Evolutionary conservation across 1,139 yeast species (phyloP), one percentile per base, ranked within the genome.

Genomic region (Suhomyces chickasaworum): DNA sequence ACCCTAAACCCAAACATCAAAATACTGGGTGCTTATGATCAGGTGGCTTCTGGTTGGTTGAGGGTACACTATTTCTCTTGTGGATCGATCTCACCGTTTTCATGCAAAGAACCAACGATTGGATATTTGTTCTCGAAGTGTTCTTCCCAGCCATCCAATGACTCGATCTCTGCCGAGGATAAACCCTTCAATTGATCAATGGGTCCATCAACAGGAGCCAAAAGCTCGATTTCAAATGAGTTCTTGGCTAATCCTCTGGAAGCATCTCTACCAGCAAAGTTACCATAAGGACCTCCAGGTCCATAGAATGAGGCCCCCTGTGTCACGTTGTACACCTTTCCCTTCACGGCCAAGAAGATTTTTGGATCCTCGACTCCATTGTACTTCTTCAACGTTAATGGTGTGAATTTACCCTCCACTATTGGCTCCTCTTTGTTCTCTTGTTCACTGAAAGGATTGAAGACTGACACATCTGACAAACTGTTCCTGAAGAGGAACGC

Each of bases 221-320:
- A 72, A 46, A 76, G 71, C 2, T 67, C 78, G 31, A 75, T 63
- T 43, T 93, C 98, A 68, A 93, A 93, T 29, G 96, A 87, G 65
- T 91, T 93, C 59, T 81, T 75, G 1, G 98, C 97, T 52, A 93
- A 77, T 0, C 99, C 99, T 54, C 99, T 74, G 2, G 96, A 86
- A 2, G 99, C 98, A 68, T 93, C 99, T 55, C 89, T 86, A 3
- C 99, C 99, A 1, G 98, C 98, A 73, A 93, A 93, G 62, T 89
- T 90, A 47, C 87, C 85, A 66, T 93, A 93, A 0, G 98, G 96
- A 0, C 98, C 97, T 18, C 95, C 90, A 3, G 99, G 99, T 0
- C 99, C 99, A 62, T 95, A 93, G 63, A 93, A 93, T 43, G 82
- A 78, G 52, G 90, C 81, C 0, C 97, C 97, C 20, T 77, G 74